A percentile compares a stretch with the other conserved stretches of the same genome.
phyloP scores from a whole-genome alignment of 306 rosid genomes.

The Cicer judaicum region DNA sequence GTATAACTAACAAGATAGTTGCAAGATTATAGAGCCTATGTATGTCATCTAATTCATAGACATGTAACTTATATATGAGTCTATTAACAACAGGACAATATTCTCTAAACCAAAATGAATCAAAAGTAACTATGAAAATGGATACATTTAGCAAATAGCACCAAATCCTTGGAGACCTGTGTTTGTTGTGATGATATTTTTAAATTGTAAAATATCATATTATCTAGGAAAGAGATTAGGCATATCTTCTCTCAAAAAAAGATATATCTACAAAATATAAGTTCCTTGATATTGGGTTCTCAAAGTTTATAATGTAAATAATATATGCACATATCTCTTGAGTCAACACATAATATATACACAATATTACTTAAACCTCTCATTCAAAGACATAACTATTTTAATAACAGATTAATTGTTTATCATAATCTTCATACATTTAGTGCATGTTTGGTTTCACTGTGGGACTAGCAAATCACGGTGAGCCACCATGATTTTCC shows the following conservation, averaged over 20 bases:
- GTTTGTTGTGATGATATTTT: neutral
- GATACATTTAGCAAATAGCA: neutral
- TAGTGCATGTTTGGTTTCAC: no score
- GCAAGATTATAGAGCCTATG: neutral
- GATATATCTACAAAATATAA: no score
- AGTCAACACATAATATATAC: neutral
- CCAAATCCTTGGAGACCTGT: neutral
- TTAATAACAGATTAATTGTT: neutral
- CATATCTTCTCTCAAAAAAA: no score
- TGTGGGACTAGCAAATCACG: no score
- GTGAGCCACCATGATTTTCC: no score
- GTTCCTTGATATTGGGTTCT: neutral
- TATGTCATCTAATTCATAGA: neutral
- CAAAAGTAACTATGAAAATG: neutral
- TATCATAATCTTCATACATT: neutral
- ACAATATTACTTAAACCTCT: neutral
- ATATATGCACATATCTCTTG: neutral
- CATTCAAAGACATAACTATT: neutral
- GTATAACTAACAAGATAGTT: neutral
- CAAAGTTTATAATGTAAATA: slow-evolving; percentile 2
- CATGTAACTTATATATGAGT: neutral
- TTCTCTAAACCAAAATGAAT: neutral
- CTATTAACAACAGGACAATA: neutral
- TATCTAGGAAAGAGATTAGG: neutral
- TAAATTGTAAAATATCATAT: neutral